Evolutionary conservation across 73 alveolate species (phyloP).

Genomic region (Paraurostyla sp.): DNA sequence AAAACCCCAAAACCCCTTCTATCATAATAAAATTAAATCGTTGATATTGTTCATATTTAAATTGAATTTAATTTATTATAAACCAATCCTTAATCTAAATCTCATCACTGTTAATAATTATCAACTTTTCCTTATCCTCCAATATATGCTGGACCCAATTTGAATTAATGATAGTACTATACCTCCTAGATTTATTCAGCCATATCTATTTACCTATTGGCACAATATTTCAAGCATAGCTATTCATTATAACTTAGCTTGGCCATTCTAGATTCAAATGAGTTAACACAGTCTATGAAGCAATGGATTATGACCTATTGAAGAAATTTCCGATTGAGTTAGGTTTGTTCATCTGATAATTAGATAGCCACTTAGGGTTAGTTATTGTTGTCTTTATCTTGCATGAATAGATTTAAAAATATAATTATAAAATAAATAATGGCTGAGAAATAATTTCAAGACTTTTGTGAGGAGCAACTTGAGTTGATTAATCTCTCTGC

Average conservation of each 20-base stretch:
- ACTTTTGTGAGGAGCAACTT: conserved; percentile 35
- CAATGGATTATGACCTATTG: not conserved
- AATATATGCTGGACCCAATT: not conserved
- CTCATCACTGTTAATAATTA: not conserved
- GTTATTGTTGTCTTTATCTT: not conserved
- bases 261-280: not conserved
- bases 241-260: not conserved
- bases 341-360: too few species aligned
- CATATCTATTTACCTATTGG: not conserved
- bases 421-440: not conserved
- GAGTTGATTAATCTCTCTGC: not conserved
- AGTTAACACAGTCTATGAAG: not conserved
- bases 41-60: not conserved
- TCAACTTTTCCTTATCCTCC: not conserved
- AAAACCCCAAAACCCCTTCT: too few species aligned
- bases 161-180: not conserved
- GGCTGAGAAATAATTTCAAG: conserved; percentile 40
- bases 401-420: not conserved
- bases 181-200: not conserved
- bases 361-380: too few species aligned
- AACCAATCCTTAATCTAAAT: not conserved
- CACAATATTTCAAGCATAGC: not conserved
- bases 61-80: not conserved
- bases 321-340: not conserved
- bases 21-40: not conserved